Base-by-base conservation (phyloP, 257 asterid genomes). In the Haberlea rhodopensis region DNA sequence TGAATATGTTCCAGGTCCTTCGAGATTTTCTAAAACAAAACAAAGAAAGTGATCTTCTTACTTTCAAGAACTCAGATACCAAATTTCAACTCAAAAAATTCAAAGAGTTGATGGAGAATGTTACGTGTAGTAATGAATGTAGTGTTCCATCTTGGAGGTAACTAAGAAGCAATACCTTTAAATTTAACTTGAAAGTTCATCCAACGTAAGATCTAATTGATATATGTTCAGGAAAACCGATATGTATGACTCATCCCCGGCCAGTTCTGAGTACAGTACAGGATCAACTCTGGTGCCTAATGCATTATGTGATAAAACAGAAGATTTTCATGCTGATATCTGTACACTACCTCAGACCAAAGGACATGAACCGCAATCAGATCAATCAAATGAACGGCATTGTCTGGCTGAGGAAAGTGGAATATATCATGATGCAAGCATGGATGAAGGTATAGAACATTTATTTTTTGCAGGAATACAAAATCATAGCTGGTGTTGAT, bases 221-320 rank as follows among this genome's bases (percentile, higher is more conserved):
- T 52, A 24, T 20, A 56, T 62, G 6, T 77, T 66, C 87, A 88
- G 96, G 88, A 88, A 80, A 72, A 76, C 88, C 70, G 92, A 77
- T 80, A 18, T 74, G 34, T 80, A 82, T 20, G 95, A 77, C 37
- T 82, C 85, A 29, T 83, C 94, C 32, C 78, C 97, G 15, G 78
- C 89, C 61, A 84, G 95, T 83, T 90, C 97, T 4, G 95, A 84
- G 53, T 86, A 83, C 72, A 94, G 97, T 70, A 77, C 87, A 29
- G 96, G 97, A 46, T 92, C 99, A 45, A 84, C 88, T 75, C 59
- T 81, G 67, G 71, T 83, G 60, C 57, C 84, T 63, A 80, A 63
- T 63, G 61, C 63, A 40, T 63, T 79, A 4, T 56, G 63, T 46
- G 85, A 86, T 76, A 78, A 69, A 69, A 68, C 75, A 24, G 91